These are phyloP conservation scores for Myriangium duriaei DNA, from an alignment of 2,329 filamentous ascomycete species.

Conservation along the genomic window DNA sequence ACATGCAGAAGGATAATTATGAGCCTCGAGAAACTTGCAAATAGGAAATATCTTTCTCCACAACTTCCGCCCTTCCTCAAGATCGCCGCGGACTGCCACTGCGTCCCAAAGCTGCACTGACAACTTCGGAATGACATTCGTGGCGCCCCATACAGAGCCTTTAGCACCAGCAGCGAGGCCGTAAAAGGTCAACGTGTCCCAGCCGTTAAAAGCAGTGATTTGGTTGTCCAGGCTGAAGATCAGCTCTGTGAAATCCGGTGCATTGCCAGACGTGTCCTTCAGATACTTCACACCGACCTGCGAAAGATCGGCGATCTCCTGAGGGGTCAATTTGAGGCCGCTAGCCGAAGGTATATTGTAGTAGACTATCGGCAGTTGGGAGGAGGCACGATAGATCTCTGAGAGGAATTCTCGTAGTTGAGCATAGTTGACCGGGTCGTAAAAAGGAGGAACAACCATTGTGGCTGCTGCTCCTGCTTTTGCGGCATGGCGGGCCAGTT, in stretches of 20 bases:
- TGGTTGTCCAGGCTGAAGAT: conserved; percentile 31
- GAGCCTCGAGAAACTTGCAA: too few species aligned
- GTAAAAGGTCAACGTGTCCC: conserved; percentile 43
- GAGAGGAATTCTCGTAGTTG: conserved; percentile 29
- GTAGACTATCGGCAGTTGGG: conserved; percentile 35
- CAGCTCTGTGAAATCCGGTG: conserved; percentile 37
- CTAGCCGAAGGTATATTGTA: conserved; percentile 41
- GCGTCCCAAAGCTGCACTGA: conserved; percentile 37
- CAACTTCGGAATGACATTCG: conserved; percentile 39
- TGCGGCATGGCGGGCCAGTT: conserved; percentile 30
- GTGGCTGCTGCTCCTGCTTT: conserved; percentile 30
- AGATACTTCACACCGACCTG: conserved; percentile 38
- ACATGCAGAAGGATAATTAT: too few species aligned
- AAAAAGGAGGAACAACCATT: conserved; percentile 41
- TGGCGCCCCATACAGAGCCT: conserved; percentile 39
- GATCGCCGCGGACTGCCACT: conserved; percentile 30
- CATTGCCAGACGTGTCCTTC: conserved; percentile 42
- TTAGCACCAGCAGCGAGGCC: conserved; percentile 38
- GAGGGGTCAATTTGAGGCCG: conserved; percentile 30
- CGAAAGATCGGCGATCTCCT: conserved; percentile 32
- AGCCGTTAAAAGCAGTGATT: conserved; percentile 41
- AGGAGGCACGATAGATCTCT: conserved; percentile 30
- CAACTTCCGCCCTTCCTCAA: too few species aligned
- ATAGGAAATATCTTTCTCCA: too few species aligned
- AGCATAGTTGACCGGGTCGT: conserved; percentile 32